phyloP scores from a whole-genome alignment of 805 yeast species.

The Hanseniaspora nectarophila region DNA sequence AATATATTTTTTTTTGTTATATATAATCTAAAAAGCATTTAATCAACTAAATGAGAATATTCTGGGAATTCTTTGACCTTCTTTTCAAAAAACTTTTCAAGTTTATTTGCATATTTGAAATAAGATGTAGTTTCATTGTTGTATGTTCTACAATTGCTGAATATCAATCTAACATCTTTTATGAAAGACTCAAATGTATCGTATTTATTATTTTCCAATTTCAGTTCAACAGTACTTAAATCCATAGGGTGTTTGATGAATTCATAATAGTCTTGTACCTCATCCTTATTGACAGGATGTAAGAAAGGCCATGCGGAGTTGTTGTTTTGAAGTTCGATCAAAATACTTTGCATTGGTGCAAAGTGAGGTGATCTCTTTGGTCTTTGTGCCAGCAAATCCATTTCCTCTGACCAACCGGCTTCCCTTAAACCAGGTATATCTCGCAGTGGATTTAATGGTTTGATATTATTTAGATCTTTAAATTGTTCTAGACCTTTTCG shows the following conservation, averaged over 20 bases:
- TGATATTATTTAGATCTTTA: constrained; percentile 35
- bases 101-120: constrained; percentile 83
- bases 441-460: constrained; percentile 60
- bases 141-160: constrained; percentile 83
- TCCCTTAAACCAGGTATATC: constrained; percentile 79
- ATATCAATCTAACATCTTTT: constrained; percentile 75
- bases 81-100: constrained; percentile 75
- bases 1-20: background rate
- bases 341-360: constrained; percentile 78
- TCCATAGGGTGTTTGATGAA: constrained; percentile 98
- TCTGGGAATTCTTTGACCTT: constrained; percentile 87
- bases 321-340: constrained; percentile 82
- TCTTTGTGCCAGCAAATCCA: constrained; percentile 91
- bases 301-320: constrained; percentile 98
- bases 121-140: constrained; percentile 92
- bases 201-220: constrained; percentile 83
- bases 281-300: constrained; percentile 82
- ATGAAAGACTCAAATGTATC: constrained; percentile 82
- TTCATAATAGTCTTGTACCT: constrained; percentile 91
- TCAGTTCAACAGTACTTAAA: constrained; percentile 85
- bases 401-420: constrained; percentile 96
- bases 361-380: constrained; percentile 92
- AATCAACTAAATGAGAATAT: constrained; percentile 68
- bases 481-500: constrained; percentile 73
- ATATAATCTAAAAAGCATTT: constrained; percentile 17